phyloP scores from a whole-genome alignment of 805 yeast genomes.

The Monosporozyma unispora region DNA sequence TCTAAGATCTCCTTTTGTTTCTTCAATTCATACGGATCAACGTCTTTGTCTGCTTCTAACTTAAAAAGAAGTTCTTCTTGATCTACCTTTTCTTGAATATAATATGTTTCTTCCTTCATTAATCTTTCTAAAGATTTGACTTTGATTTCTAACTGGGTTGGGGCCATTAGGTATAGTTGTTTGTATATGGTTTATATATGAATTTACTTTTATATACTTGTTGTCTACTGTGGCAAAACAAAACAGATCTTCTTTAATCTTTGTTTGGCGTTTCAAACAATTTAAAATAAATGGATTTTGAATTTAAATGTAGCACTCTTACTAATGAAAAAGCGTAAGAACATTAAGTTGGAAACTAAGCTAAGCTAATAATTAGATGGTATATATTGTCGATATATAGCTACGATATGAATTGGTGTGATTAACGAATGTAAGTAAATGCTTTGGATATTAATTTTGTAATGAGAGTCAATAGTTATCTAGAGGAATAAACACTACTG shows the following conservation, averaged over 20 bases:
- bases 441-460: too few species aligned
- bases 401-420: neutral
- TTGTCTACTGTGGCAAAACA: neutral
- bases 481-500: conserved; percentile 1
- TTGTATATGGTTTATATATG: neutral
- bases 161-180: conserved; percentile 40
- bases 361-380: neutral
- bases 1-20: conserved; percentile 41
- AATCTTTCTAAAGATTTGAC: conserved; percentile 59
- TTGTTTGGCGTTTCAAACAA: neutral
- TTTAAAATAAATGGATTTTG: neutral
- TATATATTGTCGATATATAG: neutral
- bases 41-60: conserved; percentile 35
- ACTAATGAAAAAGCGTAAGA: too few species aligned
- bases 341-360: too few species aligned
- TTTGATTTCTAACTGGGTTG: conserved; percentile 63
- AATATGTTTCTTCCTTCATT: conserved; percentile 55
- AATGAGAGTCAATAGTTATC: too few species aligned
- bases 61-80: conserved; percentile 41
- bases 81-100: conserved; percentile 49
- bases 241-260: neutral
- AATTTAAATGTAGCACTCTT: too few species aligned
- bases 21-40: conserved; percentile 60
- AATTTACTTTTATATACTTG: neutral
- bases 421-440: neutral